These are phyloP conservation scores for Talaromyces adpressus DNA, from an alignment of 495 filamentous ascomycete species.

Conservation along the genomic window DNA sequence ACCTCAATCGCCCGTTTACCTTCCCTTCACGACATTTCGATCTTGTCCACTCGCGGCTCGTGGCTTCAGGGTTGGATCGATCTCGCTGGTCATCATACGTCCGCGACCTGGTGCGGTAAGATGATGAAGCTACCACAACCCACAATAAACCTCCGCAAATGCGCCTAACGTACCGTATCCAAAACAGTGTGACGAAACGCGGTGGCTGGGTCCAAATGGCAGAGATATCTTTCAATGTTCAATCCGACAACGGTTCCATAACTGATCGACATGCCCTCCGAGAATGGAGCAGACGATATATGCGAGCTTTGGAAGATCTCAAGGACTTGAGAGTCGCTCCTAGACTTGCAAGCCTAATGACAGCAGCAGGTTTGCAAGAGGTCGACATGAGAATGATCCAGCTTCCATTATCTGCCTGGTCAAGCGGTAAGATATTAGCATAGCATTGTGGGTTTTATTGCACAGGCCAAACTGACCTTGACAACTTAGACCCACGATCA, in stretches of 20 bases:
- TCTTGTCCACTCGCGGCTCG: slow-evolving; percentile 79
- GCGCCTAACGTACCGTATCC: slow-evolving; percentile 4
- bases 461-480: not conserved
- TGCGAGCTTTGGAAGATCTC: slow-evolving; percentile 54
- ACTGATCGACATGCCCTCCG: slow-evolving; percentile 62
- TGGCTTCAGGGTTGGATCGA: slow-evolving; percentile 69
- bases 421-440: slow-evolving; percentile 46
- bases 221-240: slow-evolving; percentile 80
- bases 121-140: not conserved
- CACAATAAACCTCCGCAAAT: not conserved
- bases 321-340: slow-evolving; percentile 69
- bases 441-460: not conserved
- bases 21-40: slow-evolving; percentile 76
- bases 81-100: slow-evolving; percentile 75
- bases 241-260: slow-evolving; percentile 84
- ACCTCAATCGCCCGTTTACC: slow-evolving; percentile 70
- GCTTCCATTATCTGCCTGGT: slow-evolving; percentile 70
- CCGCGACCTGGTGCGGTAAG: slow-evolving; percentile 62
- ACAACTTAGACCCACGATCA: slow-evolving; percentile 47
- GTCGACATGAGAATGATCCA: slow-evolving; percentile 65
- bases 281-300: slow-evolving; percentile 65
- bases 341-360: slow-evolving; percentile 54
- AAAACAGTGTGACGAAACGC: slow-evolving; percentile 47
- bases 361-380: slow-evolving; percentile 63
- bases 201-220: slow-evolving; percentile 89